These are phyloP conservation scores for Oryza longistaminata DNA, from an alignment of 176 grass and related monocot genomes.

Conservation along the genomic window DNA sequence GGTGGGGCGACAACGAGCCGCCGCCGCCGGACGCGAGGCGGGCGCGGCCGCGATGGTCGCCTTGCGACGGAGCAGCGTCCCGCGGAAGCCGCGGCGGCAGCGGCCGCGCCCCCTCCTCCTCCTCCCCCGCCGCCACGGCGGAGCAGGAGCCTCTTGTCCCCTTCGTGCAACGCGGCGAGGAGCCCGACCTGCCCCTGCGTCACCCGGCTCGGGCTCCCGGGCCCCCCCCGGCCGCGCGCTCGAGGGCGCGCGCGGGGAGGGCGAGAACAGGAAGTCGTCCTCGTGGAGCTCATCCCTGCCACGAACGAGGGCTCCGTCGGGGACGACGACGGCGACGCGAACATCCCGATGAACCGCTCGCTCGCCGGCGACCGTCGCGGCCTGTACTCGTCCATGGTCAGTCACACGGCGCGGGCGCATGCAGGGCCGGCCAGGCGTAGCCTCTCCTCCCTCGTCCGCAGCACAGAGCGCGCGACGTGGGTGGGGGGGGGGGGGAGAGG, in stretches of 20 bases:
- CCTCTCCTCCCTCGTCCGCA: not conserved
- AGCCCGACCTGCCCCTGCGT: slow-evolving; percentile 44
- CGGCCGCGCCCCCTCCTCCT: not conserved
- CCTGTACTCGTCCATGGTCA: slow-evolving; percentile 48
- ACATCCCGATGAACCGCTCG: slow-evolving; percentile 56
- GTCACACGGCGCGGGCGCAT: slow-evolving; percentile 10
- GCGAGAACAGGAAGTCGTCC: slow-evolving; percentile 57
- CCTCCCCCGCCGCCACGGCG: slow-evolving; percentile 21
- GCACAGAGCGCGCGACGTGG: too few relatives aligned
- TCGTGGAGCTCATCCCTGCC: slow-evolving; percentile 50
- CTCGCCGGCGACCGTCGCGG: slow-evolving; percentile 50
- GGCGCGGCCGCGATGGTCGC: slow-evolving; percentile 51
- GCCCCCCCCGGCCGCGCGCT: not conserved
- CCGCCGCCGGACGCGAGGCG: slow-evolving; percentile 21
- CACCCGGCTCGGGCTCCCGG: slow-evolving; percentile 26
- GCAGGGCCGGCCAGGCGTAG: not conserved
- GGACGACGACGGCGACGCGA: slow-evolving; percentile 60
- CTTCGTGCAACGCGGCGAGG: slow-evolving; percentile 58
- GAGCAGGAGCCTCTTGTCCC: slow-evolving; percentile 46
- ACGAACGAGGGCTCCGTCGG: slow-evolving; percentile 49
- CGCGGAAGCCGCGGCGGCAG: slow-evolving; percentile 12
- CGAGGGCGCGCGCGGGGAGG: slow-evolving; percentile 8
- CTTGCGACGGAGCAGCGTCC: slow-evolving; percentile 42
- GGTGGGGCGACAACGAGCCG: slow-evolving; percentile 23
- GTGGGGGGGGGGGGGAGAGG: too few relatives aligned